phyloP scores from a whole-genome alignment of 805 yeast species.

The Lachancea fermentati region DNA sequence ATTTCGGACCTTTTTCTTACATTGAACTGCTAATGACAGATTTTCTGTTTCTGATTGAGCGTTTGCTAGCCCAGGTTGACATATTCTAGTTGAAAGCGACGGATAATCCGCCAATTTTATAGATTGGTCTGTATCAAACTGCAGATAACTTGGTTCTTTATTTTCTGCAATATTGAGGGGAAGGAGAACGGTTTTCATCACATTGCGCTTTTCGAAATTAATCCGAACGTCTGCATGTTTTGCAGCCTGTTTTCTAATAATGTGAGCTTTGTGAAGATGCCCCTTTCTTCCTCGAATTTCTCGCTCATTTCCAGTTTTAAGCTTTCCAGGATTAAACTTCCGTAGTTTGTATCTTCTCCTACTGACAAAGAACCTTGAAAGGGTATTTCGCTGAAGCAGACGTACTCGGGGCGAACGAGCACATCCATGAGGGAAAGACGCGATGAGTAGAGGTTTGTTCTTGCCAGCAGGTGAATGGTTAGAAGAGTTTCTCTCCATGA shows the following conservation, averaged over 20 bases:
- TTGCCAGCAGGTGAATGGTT: slow-evolving; percentile 8
- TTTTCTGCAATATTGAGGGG: slow-evolving; percentile 2
- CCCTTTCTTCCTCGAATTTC: slow-evolving; percentile 1
- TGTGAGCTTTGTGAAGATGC: slow-evolving; percentile 23
- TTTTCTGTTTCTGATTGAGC: neutral
- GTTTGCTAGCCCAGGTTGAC: too few relatives aligned
- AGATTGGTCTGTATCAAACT: slow-evolving; percentile 17
- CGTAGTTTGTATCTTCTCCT: slow-evolving; percentile 26
- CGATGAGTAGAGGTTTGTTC: slow-evolving; percentile 27
- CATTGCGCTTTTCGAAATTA: slow-evolving; percentile 25
- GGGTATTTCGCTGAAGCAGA: slow-evolving; percentile 20
- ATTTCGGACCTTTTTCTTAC: neutral
- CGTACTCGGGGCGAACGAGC: slow-evolving; percentile 23
- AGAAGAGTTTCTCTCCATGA: slow-evolving; percentile 14
- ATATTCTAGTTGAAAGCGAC: too few relatives aligned
- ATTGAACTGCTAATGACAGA: neutral
- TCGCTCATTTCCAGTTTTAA: slow-evolving; percentile 3
- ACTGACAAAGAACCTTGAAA: slow-evolving; percentile 19
- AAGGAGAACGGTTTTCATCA: slow-evolving; percentile 18
- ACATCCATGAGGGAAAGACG: slow-evolving; percentile 27
- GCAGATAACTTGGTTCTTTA: slow-evolving; percentile 11
- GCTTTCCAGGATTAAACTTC: slow-evolving; percentile 14
- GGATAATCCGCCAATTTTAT: slow-evolving; percentile 19
- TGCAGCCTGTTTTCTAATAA: slow-evolving; percentile 19
- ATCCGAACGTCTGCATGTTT: slow-evolving; percentile 28